phyloP scores from a whole-genome alignment of 805 yeast species.

The Metahyphopichia silvanorum region DNA sequence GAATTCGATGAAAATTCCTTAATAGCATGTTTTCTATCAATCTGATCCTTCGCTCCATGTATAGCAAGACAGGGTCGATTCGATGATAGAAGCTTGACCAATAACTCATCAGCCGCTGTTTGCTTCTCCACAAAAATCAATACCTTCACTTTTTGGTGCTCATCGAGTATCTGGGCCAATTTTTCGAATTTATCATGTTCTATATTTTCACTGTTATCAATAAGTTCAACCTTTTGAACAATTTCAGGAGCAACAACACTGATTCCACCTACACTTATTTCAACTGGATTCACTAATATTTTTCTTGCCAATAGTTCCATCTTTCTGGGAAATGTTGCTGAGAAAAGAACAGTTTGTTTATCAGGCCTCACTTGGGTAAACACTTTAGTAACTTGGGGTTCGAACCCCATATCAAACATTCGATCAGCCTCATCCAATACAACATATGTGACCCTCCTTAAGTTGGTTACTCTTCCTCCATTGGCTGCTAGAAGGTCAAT shows the following conservation, averaged over 20 bases:
- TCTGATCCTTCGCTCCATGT: conserved; percentile 91
- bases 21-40: conserved; percentile 74
- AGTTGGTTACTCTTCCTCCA: conserved; percentile 67
- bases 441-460: conserved; percentile 71
- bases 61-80: conserved; percentile 64
- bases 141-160: conserved; percentile 46
- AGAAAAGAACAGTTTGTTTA: conserved; percentile 82
- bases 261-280: conserved; percentile 75
- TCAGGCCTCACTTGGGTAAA: conserved; percentile 77
- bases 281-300: conserved; percentile 61
- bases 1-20: conserved; percentile 54
- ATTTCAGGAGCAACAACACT: conserved; percentile 82
- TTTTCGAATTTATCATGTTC: conserved; percentile 46
- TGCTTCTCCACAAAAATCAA: conserved; percentile 88
- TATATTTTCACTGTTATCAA: conserved; percentile 42
- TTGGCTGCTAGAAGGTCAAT: conserved; percentile 86
- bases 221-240: conserved; percentile 63
- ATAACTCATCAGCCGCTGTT: conserved; percentile 73
- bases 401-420: conserved; percentile 96
- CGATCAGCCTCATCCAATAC: conserved; percentile 96
- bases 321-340: conserved; percentile 88
- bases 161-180: conserved; percentile 55
- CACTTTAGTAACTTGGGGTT: conserved; percentile 87
- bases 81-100: conserved; percentile 47
- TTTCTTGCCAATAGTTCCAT: conserved; percentile 73